Conservation (phyloP, 257 asterid genomes). For the Scutellaria barbata region DNA sequence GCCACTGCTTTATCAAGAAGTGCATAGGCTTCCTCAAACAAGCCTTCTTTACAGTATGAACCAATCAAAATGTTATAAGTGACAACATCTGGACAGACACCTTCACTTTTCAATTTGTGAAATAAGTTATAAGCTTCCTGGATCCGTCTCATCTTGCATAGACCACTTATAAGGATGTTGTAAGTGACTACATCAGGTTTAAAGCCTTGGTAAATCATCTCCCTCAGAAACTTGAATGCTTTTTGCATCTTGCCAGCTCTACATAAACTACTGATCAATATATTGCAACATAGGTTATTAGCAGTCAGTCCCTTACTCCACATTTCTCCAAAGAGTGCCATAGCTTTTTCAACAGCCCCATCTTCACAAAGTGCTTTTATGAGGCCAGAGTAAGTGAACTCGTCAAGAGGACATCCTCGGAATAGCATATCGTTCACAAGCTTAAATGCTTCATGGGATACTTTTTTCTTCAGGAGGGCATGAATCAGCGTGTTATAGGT, state of each 20-base stretch:
- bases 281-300: conserved; percentile 61
- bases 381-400: conserved; percentile 73
- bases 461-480: conserved; percentile 58
- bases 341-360: conserved; percentile 76
- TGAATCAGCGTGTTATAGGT: conserved; percentile 85
- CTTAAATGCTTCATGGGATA: conserved; percentile 63
- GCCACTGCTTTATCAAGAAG: conserved; percentile 61
- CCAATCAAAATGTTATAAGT: conserved; percentile 74
- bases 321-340: conserved; percentile 79
- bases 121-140: conserved; percentile 69
- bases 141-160: conserved; percentile 64
- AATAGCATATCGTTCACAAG: conserved; percentile 84
- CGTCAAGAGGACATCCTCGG: conserved; percentile 71
- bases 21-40: conserved; percentile 62
- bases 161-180: conserved; percentile 73
- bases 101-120: conserved; percentile 57
- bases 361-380: conserved; percentile 77
- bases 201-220: conserved; percentile 68
- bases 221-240: conserved; percentile 68
- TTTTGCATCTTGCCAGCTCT: conserved; percentile 60
- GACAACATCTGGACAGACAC: conserved; percentile 63
- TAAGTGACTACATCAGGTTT: conserved; percentile 83
- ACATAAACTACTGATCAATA: conserved; percentile 62
- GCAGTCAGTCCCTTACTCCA: conserved; percentile 55
- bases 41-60: conserved; percentile 62